Percentiles rank a stretch among this genome's conserved stretches.
Conservation (phyloP, 179 eudicot genomes). For the Camellia oleifera region DNA sequence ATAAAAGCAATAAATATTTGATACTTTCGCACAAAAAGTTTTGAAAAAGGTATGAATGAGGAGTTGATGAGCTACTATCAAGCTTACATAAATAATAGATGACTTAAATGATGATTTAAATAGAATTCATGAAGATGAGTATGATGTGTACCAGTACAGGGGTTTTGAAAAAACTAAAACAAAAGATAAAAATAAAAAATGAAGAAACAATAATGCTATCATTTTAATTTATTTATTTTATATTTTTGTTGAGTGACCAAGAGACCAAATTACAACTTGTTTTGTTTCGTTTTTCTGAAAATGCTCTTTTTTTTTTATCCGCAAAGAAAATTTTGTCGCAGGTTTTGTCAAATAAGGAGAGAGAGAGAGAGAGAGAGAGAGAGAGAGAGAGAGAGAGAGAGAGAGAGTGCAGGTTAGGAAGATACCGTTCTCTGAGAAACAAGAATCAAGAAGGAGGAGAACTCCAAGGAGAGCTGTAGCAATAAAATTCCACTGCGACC, state of each 20-base stretch:
- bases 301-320: too few relatives aligned
- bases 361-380: conserved; percentile 1
- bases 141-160: too few relatives aligned
- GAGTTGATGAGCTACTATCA: not conserved
- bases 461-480: conserved; percentile 17
- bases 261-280: too few relatives aligned
- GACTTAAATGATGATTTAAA: not conserved
- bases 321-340: not conserved
- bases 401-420: not conserved
- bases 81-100: not conserved
- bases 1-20: not conserved
- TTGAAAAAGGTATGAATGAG: not conserved
- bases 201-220: not conserved
- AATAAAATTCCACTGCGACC: not conserved
- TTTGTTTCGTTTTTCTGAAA: too few relatives aligned
- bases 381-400: conserved; percentile 7
- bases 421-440: conserved; percentile 24
- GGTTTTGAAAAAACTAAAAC: not conserved
- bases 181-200: not conserved
- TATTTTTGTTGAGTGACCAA: too few relatives aligned
- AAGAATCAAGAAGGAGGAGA: conserved; percentile 15
- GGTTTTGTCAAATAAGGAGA: not conserved
- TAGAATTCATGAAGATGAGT: not conserved
- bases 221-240: too few relatives aligned
- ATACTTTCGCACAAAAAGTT: not conserved